Evolutionary conservation across 148 eudicot genomes (phyloP).

Genomic region (Arctostaphylos glauca): DNA sequence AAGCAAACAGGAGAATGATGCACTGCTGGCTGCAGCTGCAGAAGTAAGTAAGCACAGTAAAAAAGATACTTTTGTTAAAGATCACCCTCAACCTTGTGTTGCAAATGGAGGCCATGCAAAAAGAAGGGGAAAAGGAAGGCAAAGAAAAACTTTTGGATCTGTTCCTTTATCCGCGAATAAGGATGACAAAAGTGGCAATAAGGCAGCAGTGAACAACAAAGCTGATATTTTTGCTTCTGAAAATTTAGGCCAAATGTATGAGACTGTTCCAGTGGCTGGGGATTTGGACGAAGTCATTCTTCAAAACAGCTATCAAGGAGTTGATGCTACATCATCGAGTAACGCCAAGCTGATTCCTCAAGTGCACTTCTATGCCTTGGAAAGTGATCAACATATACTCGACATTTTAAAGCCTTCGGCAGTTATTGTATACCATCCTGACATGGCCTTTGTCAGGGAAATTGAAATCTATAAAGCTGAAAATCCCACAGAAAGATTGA

Average conservation of each 20-base stretch:
- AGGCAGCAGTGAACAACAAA: conserved; percentile 26
- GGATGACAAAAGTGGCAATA: conserved; percentile 26
- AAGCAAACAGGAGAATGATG: conserved; percentile 77
- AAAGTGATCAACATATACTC: conserved; percentile 63
- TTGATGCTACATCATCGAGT: conserved; percentile 20
- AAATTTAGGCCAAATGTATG: conserved; percentile 25
- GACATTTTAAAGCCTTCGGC: conserved; percentile 80
- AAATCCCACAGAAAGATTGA: conserved; percentile 69
- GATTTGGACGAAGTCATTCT: conserved; percentile 38
- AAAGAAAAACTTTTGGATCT: conserved; percentile 29
- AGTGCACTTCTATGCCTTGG: conserved; percentile 81
- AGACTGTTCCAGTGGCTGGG: conserved; percentile 17
- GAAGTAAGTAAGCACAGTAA: conserved; percentile 50
- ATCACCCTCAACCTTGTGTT: conserved; percentile 28
- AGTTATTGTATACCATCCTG: conserved; percentile 86
- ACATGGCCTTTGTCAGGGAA: conserved; percentile 91
- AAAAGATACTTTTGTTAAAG: conserved; percentile 39
- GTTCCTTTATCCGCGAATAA: conserved; percentile 23
- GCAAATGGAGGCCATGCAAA: conserved; percentile 30
- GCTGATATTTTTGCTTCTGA: conserved; percentile 27
- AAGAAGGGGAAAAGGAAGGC: conserved; percentile 43
- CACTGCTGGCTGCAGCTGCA: conserved; percentile 80
- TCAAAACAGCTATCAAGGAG: conserved; percentile 44
- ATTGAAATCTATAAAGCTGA: conserved; percentile 90
- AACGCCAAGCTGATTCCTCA: conserved; percentile 54